Conservation (phyloP, 1,284 basidiomycete species). For the Cryptococcus maquisensis region DNA sequence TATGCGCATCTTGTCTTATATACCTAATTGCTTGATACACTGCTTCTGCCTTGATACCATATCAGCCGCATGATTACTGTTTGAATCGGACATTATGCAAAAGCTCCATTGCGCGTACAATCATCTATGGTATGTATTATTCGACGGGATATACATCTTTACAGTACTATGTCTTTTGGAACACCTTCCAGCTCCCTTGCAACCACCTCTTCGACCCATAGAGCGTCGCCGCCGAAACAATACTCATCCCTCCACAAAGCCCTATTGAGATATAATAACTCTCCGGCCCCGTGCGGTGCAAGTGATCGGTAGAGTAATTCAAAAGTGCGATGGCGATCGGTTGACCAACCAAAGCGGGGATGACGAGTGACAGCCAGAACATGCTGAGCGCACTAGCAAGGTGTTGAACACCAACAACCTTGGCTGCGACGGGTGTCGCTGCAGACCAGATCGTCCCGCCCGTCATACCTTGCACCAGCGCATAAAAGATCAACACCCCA, state of each 20-base stretch:
- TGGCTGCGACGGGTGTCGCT: slow-evolving; percentile 39
- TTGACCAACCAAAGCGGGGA: slow-evolving; percentile 43
- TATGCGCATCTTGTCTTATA: background rate
- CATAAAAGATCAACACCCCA: slow-evolving; percentile 48
- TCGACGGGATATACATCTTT: background rate
- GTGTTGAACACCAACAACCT: slow-evolving; percentile 48
- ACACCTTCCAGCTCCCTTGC: slow-evolving; percentile 39
- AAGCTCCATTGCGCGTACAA: too few species aligned
- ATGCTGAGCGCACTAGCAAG: slow-evolving; percentile 48
- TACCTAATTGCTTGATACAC: background rate
- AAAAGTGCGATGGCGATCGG: slow-evolving; percentile 48
- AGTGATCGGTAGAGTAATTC: slow-evolving; percentile 35
- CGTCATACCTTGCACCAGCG: slow-evolving; percentile 46
- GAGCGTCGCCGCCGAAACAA: slow-evolving; percentile 32
- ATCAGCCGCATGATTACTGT: too few species aligned
- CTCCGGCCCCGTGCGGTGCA: slow-evolving; percentile 35
- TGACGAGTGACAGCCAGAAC: slow-evolving; percentile 45
- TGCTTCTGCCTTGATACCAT: too few species aligned
- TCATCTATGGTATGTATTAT: too few species aligned
- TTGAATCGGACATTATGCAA: too few species aligned
- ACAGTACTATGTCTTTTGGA: slow-evolving; percentile 19
- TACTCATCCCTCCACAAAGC: slow-evolving; percentile 44
- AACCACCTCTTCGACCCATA: slow-evolving; percentile 45
- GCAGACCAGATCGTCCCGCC: slow-evolving; percentile 49
- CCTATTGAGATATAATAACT: slow-evolving; percentile 47